A percentile compares a stretch with the other conserved stretches of the same genome.
Conservation (phyloP, 108 stramenopile species). For the Cyclotella choctawhatcheeana region DNA sequence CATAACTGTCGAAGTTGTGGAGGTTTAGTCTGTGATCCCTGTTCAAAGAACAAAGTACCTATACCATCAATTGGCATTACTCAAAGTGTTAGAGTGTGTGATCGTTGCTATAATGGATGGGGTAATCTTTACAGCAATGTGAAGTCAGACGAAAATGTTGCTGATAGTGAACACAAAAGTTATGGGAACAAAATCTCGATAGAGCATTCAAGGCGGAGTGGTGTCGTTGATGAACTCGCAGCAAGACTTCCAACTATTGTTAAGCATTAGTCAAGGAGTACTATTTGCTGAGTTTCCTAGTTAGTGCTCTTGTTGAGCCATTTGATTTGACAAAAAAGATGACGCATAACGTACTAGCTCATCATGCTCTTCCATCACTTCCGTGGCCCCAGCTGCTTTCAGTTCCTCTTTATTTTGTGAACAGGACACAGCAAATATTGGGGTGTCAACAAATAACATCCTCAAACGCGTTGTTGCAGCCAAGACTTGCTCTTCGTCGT, state of each 20-base stretch:
- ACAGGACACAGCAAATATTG: conserved; percentile 64
- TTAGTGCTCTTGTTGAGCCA: background rate
- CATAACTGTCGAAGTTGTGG: conserved; percentile 97
- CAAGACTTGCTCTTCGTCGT: conserved; percentile 41
- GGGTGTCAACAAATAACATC: conserved; percentile 44
- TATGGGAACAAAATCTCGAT: conserved; percentile 11
- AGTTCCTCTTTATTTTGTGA: conserved; percentile 53
- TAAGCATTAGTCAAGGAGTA: background rate
- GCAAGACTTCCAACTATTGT: conserved; percentile 51
- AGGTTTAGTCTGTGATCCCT: conserved; percentile 93
- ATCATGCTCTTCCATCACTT: conserved; percentile 66
- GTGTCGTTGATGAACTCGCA: conserved; percentile 77
- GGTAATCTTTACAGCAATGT: conserved; percentile 55
- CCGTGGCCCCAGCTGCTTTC: conserved; percentile 58
- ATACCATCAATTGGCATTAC: conserved; percentile 90
- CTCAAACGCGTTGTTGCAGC: conserved; percentile 57
- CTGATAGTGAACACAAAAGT: background rate
- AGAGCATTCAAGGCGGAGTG: conserved; percentile 50
- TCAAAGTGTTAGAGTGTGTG: conserved; percentile 89
- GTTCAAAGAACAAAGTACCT: conserved; percentile 83
- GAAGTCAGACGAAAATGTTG: conserved; percentile 5
- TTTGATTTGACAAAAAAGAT: conserved; percentile 35
- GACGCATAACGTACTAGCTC: conserved; percentile 59
- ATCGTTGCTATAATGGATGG: conserved; percentile 93
- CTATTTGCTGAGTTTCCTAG: background rate